Base-by-base conservation (phyloP, 1,284 basidiomycete species). In the Afroboletus lepidellus region DNA sequence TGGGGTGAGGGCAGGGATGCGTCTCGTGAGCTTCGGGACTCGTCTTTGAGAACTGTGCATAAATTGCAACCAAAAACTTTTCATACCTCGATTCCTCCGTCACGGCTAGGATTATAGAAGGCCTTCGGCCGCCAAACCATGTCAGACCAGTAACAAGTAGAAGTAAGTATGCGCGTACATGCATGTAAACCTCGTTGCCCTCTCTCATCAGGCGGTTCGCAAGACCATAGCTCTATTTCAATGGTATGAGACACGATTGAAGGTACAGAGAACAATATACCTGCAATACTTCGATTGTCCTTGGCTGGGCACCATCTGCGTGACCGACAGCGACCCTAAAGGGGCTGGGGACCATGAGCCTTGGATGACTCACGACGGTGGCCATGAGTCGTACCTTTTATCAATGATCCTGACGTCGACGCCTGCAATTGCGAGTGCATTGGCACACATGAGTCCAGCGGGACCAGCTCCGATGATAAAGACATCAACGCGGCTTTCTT, bases 131-230 rank as follows among this genome's bases (percentile, higher is more conserved):
- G 23, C 16, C 16, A 42, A 6, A n/a, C 27, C 30, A 9, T 20
- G 41, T 13, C 7, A 16, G 1, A 20, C 29, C 5, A 15, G 4
- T n/a, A n/a, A 3, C 5, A 16, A n/a, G 3, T 12, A 23, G n/a
- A n/a, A n/a, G 9, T 12, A 23, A 23, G 15, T 21, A 7, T 6
- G 11, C 13, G 71, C 79, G 59, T 63, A 87, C 85, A 47, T 78
- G 79, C 69, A 81, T 77, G 58, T 87, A 80, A 76, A 89, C 77
- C 52, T 87, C 83, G 55, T 82, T 83, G 8, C 80, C 87, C 62
- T 89, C 80, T 25, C 72, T 75, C 38, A 89, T 57, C 9, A 90
- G 65, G 2, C 79, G 76, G 16, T 87, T 81, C 0, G 79, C 84
- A 8, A 90, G 74, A 4, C 87, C 88, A 70, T 90, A 89, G 58